Evolutionary conservation across 2,329 filamentous ascomycete species (phyloP).

Genomic region (Torrubiellomyces zombiae): DNA sequence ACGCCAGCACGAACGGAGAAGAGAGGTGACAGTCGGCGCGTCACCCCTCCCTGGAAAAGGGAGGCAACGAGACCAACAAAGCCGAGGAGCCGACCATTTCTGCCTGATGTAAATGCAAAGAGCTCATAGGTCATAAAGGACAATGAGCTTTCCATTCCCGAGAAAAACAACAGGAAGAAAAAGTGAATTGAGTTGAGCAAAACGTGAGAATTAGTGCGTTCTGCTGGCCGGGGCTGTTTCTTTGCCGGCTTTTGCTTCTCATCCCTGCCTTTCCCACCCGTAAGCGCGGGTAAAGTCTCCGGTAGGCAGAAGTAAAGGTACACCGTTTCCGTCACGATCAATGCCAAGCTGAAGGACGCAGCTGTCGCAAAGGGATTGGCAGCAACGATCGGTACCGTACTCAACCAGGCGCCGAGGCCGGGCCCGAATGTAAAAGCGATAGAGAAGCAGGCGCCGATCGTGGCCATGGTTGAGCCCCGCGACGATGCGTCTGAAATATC

Average conservation of each 20-base stretch:
- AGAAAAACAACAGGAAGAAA: conserved; percentile 88
- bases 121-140: conserved; percentile 96
- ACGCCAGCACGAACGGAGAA: conserved; percentile 67
- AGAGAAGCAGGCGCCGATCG: conserved; percentile 92
- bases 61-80: conserved; percentile 85
- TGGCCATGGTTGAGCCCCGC: conserved; percentile 82
- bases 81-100: conserved; percentile 74
- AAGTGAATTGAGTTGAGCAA: conserved; percentile 78
- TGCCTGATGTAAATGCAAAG: conserved; percentile 62
- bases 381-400: conserved; percentile 58
- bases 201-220: conserved; percentile 65
- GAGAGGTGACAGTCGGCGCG: conserved; percentile 68
- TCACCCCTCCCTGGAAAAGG: conserved; percentile 83
- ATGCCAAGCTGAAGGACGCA: conserved; percentile 67
- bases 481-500: conserved; percentile 80
- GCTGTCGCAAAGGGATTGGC: conserved; percentile 90
- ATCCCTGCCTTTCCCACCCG: conserved; percentile 14
- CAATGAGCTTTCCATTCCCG: conserved; percentile 92
- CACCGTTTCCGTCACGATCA: conserved; percentile 74
- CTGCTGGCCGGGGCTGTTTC: conserved; percentile 12
- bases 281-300: conserved; percentile 60
- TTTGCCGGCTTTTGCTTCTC: conserved; percentile 11
- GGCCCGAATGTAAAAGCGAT: conserved; percentile 95
- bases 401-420: conserved; percentile 74
- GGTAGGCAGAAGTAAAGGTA: conserved; percentile 77